These are phyloP conservation scores for Mucor mucedo DNA, from an alignment of 371 early-diverging fungal species.

Conservation along the genomic window DNA sequence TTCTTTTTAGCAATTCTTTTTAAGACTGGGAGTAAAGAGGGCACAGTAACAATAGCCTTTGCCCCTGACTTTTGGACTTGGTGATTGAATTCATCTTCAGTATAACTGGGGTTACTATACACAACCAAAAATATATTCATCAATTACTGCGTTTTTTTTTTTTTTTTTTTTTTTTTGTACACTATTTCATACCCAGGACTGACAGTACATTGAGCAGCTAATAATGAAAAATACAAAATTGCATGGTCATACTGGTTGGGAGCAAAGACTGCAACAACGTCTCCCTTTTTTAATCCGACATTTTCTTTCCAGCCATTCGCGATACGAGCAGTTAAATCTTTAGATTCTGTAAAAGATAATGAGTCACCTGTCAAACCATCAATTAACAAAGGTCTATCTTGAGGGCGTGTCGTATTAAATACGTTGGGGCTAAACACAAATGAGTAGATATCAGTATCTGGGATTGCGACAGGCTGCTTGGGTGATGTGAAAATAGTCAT, in stretches of 20 bases:
- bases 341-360: constrained; percentile 65
- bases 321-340: constrained; percentile 56
- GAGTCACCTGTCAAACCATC: constrained; percentile 60
- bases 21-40: constrained; percentile 27
- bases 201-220: constrained; percentile 44
- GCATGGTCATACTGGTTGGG: constrained; percentile 65
- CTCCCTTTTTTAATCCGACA: constrained; percentile 66
- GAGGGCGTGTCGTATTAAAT: constrained; percentile 36
- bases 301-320: constrained; percentile 42
- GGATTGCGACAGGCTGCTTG: constrained; percentile 46
- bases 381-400: constrained; percentile 51
- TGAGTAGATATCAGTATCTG: constrained; percentile 68
- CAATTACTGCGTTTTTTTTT: background rate
- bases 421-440: constrained; percentile 56
- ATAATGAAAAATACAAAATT: constrained; percentile 44
- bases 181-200: constrained; percentile 47
- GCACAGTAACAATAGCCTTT: constrained; percentile 29
- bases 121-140: background rate
- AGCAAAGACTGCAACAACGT: constrained; percentile 75
- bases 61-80: constrained; percentile 25
- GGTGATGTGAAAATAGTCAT: constrained; percentile 23
- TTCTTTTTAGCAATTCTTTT: constrained; percentile 12
- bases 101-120: constrained; percentile 43
- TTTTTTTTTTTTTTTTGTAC: too few species aligned
- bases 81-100: constrained; percentile 38